Base-by-base conservation (phyloP, 768 basidiomycete genomes). In the Podaxis sp. region DNA sequence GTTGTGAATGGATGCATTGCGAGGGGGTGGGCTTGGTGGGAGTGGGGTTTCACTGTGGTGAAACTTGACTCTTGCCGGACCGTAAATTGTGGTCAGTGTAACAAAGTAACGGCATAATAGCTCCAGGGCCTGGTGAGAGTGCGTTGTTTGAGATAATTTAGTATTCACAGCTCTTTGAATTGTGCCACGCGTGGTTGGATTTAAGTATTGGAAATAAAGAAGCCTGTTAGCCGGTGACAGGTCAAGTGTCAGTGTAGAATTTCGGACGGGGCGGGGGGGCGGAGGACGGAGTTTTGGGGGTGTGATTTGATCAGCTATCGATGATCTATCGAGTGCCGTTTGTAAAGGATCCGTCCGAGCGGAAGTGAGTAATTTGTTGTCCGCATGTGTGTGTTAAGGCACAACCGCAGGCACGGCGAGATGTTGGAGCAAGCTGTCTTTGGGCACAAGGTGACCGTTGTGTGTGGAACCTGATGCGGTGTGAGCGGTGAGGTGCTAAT, bases 281-380 rank as follows among this genome's bases (percentile, higher is more conserved):
- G 48, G 37, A 40, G 36, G 47, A 38, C 47, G 44, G 55, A 56
- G 47, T 48, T 48, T 27, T 48, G 21, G 14, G 11, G 42, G 4
- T 42, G 40, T n/a, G 14, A 27, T 55, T 11, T 36, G 25, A 47
- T 55, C 38, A n/a, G 21, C 40, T 55, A 55, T 44, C 54, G 28
- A 16, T 48, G 25, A 44, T 14, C 14, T 27, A 50, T 28, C 35
- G 14, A 44, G 44, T 47, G 42, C 7, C 23, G 21, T 48, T 25
- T 18, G 28, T 50, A 58, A 58, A 50, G 57, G 46, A 50, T 58
- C 57, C 57, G 57, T 38, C 36, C 44, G 44, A 57, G 56, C 56
- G 46, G 47, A 37, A 38, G 57, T 58, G 46, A 38, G 48, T 58
- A 36, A 32, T 32, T 58, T 28, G 28, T 50, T 25, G 35, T 35